Evolutionary conservation across 2,329 filamentous ascomycete genomes (phyloP), one percentile per base, ranked within the genome.

Genomic region (Fusarium sp.): DNA sequence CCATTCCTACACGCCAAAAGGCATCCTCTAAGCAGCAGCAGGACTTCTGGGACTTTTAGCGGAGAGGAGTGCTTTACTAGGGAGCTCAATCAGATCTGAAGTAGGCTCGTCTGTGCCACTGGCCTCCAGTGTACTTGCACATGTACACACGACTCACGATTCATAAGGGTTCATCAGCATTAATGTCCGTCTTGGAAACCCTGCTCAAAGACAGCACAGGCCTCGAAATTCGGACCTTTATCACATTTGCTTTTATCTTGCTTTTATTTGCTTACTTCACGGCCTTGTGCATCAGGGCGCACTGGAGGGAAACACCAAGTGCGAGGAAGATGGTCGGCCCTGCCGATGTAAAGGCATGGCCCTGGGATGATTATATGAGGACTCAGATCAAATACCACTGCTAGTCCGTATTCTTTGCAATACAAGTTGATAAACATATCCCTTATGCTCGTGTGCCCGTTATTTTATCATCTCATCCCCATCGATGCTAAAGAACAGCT

Each of bases 1-100:
- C 75, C 39, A 75, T 77, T 49, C 67, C 77, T 11, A 75, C 78
- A 7, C 79, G 79, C 40, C 74, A 77, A 73, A 65, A 51, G 26
- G 74, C 77, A 40, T 75, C 77, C 21, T 70, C 76, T 52, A 79
- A 80, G 77, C 73, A 73, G 48, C 78, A 80, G 77, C 73, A 73
- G 48, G 78, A 74, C 74, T 81, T 83, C 58, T 86, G 83, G 84
- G 82, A 84, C 65, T 84, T 81, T 69, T 85, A 77, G 65, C 50
- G 40, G 50, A 49, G 39, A 52, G 20, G 49, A 34, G 51, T 50
- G 52, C 50, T 53, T 56, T 65, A 56, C 44, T 43, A 42, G 28
- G 34, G 32, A 55, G 42, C 24, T 36, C 38, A 40, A 32, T 23
- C 36, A 34, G 53, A 36, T 21, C 52, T 51, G n/a, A n/a, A 36